Evolutionary conservation across 352 stramenopile species (phyloP).

Genomic region (Phytophthora pinifolia): DNA sequence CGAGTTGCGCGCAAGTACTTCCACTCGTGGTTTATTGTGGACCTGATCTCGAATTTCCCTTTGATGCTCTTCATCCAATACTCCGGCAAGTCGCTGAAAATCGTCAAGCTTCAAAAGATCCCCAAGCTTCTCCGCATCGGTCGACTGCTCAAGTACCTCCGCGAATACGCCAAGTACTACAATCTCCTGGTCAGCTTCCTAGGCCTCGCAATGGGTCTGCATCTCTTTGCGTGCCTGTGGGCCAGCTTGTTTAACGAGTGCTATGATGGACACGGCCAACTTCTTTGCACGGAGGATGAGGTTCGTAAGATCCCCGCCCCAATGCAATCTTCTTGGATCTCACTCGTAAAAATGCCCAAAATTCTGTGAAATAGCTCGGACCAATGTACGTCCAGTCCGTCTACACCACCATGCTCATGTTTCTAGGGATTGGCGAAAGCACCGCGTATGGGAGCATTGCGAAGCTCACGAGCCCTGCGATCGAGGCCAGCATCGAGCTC

Average conservation of each 20-base stretch:
- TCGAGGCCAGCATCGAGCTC: slow-evolving; percentile 44
- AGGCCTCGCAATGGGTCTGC: slow-evolving; percentile 60
- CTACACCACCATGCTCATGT: slow-evolving; percentile 79
- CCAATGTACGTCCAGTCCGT: slow-evolving; percentile 77
- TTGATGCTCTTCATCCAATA: slow-evolving; percentile 61
- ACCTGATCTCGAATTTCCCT: slow-evolving; percentile 85
- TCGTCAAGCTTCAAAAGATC: slow-evolving; percentile 86
- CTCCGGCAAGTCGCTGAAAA: slow-evolving; percentile 76
- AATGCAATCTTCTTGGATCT: neutral
- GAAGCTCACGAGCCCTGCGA: slow-evolving; percentile 40
- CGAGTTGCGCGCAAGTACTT: slow-evolving; percentile 70
- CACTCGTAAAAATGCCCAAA: neutral
- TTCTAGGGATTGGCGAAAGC: slow-evolving; percentile 71
- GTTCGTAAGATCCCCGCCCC: slow-evolving; percentile 21
- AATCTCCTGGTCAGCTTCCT: slow-evolving; percentile 75
- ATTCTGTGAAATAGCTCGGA: slow-evolving; percentile 31
- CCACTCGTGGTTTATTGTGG: slow-evolving; percentile 78
- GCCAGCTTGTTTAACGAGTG: slow-evolving; percentile 73
- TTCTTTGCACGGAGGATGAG: slow-evolving; percentile 39
- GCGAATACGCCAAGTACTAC: slow-evolving; percentile 86
- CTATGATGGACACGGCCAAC: slow-evolving; percentile 25
- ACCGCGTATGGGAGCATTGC: slow-evolving; percentile 65
- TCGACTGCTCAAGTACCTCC: slow-evolving; percentile 72
- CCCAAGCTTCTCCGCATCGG: slow-evolving; percentile 78
- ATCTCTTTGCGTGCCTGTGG: slow-evolving; percentile 78